Evolutionary conservation across 768 basidiomycete species (phyloP), one percentile per base, ranked within the genome.

Genomic region (Mycena albidolilacea): DNA sequence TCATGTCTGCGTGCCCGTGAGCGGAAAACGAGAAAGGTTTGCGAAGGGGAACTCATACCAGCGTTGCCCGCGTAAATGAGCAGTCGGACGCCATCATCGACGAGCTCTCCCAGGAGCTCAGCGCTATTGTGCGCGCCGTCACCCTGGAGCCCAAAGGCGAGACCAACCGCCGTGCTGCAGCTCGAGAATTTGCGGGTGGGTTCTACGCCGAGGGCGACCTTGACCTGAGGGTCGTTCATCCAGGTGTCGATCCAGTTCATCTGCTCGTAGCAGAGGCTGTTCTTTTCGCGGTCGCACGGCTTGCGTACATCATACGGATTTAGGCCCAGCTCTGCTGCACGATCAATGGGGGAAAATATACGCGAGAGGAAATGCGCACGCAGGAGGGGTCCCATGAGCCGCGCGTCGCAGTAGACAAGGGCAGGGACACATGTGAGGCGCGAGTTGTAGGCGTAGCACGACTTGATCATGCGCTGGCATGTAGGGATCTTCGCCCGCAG

Each of bases 31-130:
- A 44, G 39, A 74, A 23, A 19, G 44, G 71, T 44, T n/a, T 55
- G 6, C 30, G 67, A 69, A 15, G 6, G 21, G 59, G n/a, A 85
- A 10, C 7, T 30, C 90, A 73, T 75, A 92, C 93, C 86, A 77
- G 94, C 93, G 74, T 93, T 92, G n/a, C 94, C 97, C 71, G 97
- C 96, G 78, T 98, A 99, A 55, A 98, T 90, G 41, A 98, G 84
- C 50, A 99, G 82, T 67, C 95, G 85, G 46, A 99, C 86, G 6
- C 96, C 97, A 44, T 90, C 89, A 62, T 96, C 88, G 55, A 99
- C 85, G 44, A 99, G 86, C 48, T 93, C 91, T 2, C 94, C 92
- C 9, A 99, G 85, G 11, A 98, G 86, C 38, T 83, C 81, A 0
- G 95, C 94, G 37, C 91, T 91, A 81, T 98, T 93, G 79, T 92